Evolutionary conservation across 345 rosid species (phyloP).

Genomic region (Bruguiera parviflora): DNA sequence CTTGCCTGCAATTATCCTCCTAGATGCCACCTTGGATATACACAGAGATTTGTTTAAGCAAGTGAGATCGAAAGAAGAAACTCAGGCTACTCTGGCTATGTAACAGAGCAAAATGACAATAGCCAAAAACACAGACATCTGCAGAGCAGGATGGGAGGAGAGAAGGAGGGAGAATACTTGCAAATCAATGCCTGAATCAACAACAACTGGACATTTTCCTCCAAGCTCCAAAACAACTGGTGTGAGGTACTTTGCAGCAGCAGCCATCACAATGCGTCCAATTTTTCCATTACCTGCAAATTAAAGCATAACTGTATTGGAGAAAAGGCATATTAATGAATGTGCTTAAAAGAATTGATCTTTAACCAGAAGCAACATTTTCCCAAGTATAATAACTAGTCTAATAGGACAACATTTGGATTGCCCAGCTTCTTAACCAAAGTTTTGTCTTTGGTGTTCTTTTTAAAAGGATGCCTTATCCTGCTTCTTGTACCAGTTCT

Average conservation of each 20-base stretch:
- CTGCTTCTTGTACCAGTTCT: too few relatives aligned
- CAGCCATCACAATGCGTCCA: constrained; percentile 82
- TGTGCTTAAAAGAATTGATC: too few relatives aligned
- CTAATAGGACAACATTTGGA: too few relatives aligned
- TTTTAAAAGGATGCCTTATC: too few relatives aligned
- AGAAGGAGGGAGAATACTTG: constrained; percentile 38
- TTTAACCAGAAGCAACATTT: too few relatives aligned
- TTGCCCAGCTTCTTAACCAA: too few relatives aligned
- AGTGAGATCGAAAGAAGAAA: constrained; percentile 5
- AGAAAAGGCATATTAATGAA: too few relatives aligned
- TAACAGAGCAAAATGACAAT: too few relatives aligned
- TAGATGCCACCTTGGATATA: constrained; percentile 56
- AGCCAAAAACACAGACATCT: background rate
- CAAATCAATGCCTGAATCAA: constrained; percentile 67
- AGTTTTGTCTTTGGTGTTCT: too few relatives aligned
- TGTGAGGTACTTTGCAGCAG: constrained; percentile 95
- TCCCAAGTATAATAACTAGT: too few relatives aligned
- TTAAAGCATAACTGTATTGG: constrained; percentile 7
- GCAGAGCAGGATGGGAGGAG: background rate
- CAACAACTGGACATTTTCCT: constrained; percentile 83
- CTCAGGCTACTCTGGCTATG: background rate
- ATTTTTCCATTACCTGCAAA: constrained; percentile 68
- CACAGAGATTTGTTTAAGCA: constrained; percentile 19
- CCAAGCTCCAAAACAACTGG: constrained; percentile 94
- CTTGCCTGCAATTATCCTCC: constrained; percentile 81